Percentiles rank a stretch among this genome's conserved stretches.
These are phyloP conservation scores for Pichia paraexigua DNA, from an alignment of 805 yeast genomes.

Conservation along the genomic window DNA sequence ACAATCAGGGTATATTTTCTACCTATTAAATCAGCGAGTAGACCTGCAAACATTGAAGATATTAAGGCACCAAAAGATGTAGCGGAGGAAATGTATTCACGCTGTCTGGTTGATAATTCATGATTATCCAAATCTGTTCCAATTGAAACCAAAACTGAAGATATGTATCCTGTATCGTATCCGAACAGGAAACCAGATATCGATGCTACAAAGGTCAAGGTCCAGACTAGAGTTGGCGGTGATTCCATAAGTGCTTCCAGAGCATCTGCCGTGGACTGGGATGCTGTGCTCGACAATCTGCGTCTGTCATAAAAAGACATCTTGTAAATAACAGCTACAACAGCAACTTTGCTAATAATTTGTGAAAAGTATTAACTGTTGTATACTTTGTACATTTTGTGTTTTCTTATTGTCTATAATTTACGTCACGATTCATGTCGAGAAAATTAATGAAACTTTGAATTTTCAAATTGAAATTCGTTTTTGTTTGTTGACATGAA, in stretches of 20 bases:
- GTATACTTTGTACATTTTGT: too few relatives aligned
- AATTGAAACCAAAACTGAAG: constrained; percentile 45
- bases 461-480: not conserved
- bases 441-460: not conserved
- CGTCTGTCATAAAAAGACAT: not conserved
- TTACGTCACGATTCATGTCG: not conserved
- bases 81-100: constrained; percentile 53
- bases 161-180: constrained; percentile 53
- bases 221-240: constrained; percentile 2
- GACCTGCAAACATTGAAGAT: constrained; percentile 43
- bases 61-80: constrained; percentile 49
- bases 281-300: not conserved
- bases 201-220: constrained; percentile 26
- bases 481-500: not conserved
- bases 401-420: too few relatives aligned
- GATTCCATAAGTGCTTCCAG: not conserved
- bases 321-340: not conserved
- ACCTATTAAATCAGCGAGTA: constrained; percentile 41
- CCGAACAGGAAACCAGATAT: constrained; percentile 56
- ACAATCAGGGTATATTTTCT: constrained; percentile 38
- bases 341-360: too few relatives aligned
- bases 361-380: too few relatives aligned
- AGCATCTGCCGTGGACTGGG: not conserved
- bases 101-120: constrained; percentile 61
- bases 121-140: constrained; percentile 44